Percentiles rank a stretch among this genome's conserved stretches.
Evolutionary conservation across 371 early-diverging fungal genomes (phyloP).

Genomic region (Lichtheimia hyalospora): DNA sequence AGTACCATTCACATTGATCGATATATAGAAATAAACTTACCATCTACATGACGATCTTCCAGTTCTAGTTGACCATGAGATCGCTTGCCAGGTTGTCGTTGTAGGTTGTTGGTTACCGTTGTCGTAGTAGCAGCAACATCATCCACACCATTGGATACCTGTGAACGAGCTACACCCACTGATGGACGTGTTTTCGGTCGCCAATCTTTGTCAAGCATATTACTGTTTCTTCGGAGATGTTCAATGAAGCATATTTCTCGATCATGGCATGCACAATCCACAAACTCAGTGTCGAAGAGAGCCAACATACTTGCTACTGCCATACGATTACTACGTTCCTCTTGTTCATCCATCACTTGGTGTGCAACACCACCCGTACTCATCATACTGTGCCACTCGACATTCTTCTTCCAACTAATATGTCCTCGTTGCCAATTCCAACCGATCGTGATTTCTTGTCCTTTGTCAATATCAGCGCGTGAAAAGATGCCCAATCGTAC

Average conservation of each 20-base stretch:
- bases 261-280: conserved; percentile 50
- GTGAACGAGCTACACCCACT: too few relatives aligned
- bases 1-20: not conserved
- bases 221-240: conserved; percentile 9
- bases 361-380: conserved; percentile 16
- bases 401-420: conserved; percentile 32
- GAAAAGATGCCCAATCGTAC: conserved; percentile 77
- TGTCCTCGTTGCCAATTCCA: conserved; percentile 76
- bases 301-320: conserved; percentile 37
- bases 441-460: conserved; percentile 74
- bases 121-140: not conserved
- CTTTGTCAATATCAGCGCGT: conserved; percentile 51
- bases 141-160: not conserved
- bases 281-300: conserved; percentile 25
- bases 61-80: not conserved
- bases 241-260: conserved; percentile 39
- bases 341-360: conserved; percentile 27
- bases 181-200: not conserved
- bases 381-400: conserved; percentile 17
- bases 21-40: not conserved
- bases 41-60: not conserved
- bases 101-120: not conserved
- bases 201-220: not conserved
- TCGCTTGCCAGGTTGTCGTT: not conserved
- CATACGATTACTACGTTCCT: conserved; percentile 29